A percentile compares a stretch with the other conserved stretches of the same genome.
Evolutionary conservation across 768 basidiomycete genomes (phyloP).

Genomic region (Crassisporium funariophilum): DNA sequence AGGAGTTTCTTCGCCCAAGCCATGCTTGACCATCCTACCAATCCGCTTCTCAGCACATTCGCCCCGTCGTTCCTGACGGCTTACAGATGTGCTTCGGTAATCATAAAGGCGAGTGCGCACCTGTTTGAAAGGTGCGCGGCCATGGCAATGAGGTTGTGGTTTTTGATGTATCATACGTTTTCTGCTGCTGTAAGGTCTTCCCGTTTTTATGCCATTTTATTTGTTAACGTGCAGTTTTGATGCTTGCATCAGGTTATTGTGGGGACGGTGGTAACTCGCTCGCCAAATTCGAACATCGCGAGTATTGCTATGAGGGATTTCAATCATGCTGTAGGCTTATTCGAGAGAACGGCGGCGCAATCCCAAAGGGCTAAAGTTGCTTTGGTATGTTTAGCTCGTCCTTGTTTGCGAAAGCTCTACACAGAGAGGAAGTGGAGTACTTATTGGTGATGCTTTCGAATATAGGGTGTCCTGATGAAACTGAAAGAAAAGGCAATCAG

Average conservation of each 20-base stretch:
- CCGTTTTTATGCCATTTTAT: background rate
- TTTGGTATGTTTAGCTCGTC: slow-evolving; percentile 32
- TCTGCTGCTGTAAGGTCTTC: slow-evolving; percentile 44
- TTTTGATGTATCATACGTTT: slow-evolving; percentile 51
- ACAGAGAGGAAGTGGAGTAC: too few relatives aligned
- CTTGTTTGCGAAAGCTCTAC: background rate
- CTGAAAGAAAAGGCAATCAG: slow-evolving; percentile 47
- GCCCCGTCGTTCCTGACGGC: slow-evolving; percentile 59
- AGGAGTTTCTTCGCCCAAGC: slow-evolving; percentile 61
- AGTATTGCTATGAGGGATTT: slow-evolving; percentile 52
- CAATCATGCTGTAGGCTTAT: slow-evolving; percentile 45
- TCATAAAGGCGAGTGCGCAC: slow-evolving; percentile 51
- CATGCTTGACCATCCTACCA: slow-evolving; percentile 53
- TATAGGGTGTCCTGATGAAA: slow-evolving; percentile 45
- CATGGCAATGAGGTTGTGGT: slow-evolving; percentile 53
- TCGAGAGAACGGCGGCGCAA: slow-evolving; percentile 44
- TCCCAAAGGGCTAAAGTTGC: slow-evolving; percentile 51
- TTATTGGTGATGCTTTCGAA: background rate
- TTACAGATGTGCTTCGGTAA: slow-evolving; percentile 51
- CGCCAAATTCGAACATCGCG: slow-evolving; percentile 52
- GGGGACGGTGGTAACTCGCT: slow-evolving; percentile 61
- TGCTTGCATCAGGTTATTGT: slow-evolving; percentile 49
- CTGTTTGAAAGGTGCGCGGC: slow-evolving; percentile 49
- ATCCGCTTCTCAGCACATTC: slow-evolving; percentile 56
- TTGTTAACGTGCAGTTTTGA: background rate